Base-by-base conservation (phyloP, 495 filamentous ascomycete species). In the Geoglossum glabrum region DNA sequence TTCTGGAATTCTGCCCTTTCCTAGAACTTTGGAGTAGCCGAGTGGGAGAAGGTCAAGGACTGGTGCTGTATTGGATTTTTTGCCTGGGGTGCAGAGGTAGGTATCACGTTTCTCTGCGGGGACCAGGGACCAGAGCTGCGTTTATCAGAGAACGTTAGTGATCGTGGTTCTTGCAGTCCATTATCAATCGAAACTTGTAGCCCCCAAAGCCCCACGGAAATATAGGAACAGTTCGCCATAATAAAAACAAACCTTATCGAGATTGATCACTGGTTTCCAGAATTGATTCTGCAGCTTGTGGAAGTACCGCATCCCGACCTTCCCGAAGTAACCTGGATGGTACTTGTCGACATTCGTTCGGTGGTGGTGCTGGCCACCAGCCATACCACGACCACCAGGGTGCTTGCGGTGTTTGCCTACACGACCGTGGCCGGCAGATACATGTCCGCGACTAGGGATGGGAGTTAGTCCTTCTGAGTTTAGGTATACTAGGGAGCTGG, bases 251-350 rank as follows among this genome's bases (percentile, higher is more conserved):
- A 89, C 84, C 83, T 90, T 93, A 71, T 93, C 86, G 65, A 93
- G 73, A 74, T 93, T 93, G 81, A 93, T 80, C 55, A 81, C 77
- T 62, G 86, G 87, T 74, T 88, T 92, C 89, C 89, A 95, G 80
- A 86, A 87, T 63, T 87, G 83, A 76, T 87, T 87, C 64, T 79
- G 75, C 68, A 81, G 79, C 76, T 86, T 87, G 78, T 93, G 88
- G 84, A 93, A 85, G 78, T 92, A 88, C 63, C 89, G 76, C 89
- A 94, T 95, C 77, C 88, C 88, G 61, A 95, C 88, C 77, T 95
- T 95, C 73, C 89, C 89, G 74, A 94, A 95, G 84, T 93, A 94
- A 84, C 86, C 87, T 21, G 85, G 85, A 74, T 90, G 86, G 82
- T 85, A 90, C 74, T 92, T 92, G 75, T 94, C 87, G 65, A 94